A percentile compares a stretch with the other conserved stretches of the same genome.
phyloP scores from a whole-genome alignment of 2,329 filamentous ascomycete genomes.

The Calonectria montana region DNA sequence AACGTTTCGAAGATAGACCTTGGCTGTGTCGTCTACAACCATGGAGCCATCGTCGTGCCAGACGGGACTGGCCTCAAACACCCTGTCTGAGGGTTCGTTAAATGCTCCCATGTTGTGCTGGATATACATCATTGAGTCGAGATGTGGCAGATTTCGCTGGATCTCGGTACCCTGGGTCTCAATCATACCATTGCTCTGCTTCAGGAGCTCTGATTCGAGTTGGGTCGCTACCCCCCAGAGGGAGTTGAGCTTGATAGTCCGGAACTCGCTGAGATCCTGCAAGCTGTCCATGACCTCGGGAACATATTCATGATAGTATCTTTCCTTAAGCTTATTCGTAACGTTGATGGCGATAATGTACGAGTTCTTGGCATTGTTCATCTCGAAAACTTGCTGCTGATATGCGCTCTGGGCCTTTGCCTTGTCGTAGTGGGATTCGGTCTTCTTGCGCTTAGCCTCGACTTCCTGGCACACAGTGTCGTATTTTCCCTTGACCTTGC shows the following conservation, averaged over 20 bases:
- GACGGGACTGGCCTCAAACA: constrained; percentile 93
- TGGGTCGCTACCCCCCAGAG: constrained; percentile 85
- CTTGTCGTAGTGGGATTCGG: constrained; percentile 94
- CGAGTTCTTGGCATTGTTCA: constrained; percentile 99
- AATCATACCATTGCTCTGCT: constrained; percentile 78
- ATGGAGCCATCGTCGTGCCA: constrained; percentile 96
- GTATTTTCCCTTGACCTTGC: constrained; percentile 93
- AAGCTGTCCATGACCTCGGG: constrained; percentile 93
- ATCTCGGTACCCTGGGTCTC: constrained; percentile 84
- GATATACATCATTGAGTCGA: constrained; percentile 99
- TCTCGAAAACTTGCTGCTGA: constrained; percentile 91
- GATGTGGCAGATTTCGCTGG: constrained; percentile 83
- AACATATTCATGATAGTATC: constrained; percentile 96
- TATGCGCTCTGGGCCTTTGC: constrained; percentile 90
- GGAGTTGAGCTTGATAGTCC: constrained; percentile 83
- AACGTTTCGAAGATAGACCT: constrained; percentile 91
- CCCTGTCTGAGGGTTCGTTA: constrained; percentile 86
- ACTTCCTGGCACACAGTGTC: constrained; percentile 94
- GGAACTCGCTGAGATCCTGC: constrained; percentile 92
- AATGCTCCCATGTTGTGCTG: constrained; percentile 87
- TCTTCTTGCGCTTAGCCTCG: constrained; percentile 93
- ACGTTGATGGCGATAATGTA: constrained; percentile 97
- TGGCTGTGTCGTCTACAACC: constrained; percentile 86
- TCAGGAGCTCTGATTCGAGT: constrained; percentile 83
- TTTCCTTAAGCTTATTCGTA: constrained; percentile 97